Evolutionary conservation across 345 rosid genomes (phyloP), one percentile per base, ranked within the genome.

Genomic region (Laguncularia racemosa): DNA sequence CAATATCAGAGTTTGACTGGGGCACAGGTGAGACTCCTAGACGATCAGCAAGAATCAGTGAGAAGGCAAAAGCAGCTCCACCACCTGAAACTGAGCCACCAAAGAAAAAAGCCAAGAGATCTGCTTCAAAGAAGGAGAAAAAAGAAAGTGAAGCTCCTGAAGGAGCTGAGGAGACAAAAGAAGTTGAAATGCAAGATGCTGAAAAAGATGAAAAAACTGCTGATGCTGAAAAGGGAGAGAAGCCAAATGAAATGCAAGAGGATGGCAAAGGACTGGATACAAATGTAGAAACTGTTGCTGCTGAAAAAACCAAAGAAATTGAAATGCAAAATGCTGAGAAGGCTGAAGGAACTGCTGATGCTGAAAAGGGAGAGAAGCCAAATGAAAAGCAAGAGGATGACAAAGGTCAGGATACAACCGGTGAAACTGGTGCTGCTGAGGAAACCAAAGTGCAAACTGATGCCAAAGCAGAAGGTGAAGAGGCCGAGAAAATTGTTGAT

Each of bases 11-110:
- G 61, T 86, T 86, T 55, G 79, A 77, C 66, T 86, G 93, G 93
- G 79, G 87, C 52, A 75, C 81, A 21, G 84, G 87, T 10, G 89
- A 86, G 71, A 75, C 78, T 20, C 90, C 85, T 20, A 76, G 95
- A 69, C 74, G 95, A 71, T 83, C 95, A 1, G 75, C 84, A 26
- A 77, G 95, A 62, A 83, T 86, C 58, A 79, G 81, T 46, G 84
- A 72, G 77, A 86, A 74, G 68, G 70, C 60, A 51, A 83, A 81
- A 67, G 67, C 71, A 48, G 56, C 75, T 23, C 60, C 73, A 23
- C 43, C 44, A 10, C 68, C 64, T 16, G 82, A 78, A 44, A 63
- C 61, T 63, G 85, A 79, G 59, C 72, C 80, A 48, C 76, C 78
- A n/a, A 83, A 71, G 74, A 86, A 79, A 67, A 73, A 79, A 33